Conservation (phyloP, 768 basidiomycete genomes). For the Xanthoconium stramineum region DNA sequence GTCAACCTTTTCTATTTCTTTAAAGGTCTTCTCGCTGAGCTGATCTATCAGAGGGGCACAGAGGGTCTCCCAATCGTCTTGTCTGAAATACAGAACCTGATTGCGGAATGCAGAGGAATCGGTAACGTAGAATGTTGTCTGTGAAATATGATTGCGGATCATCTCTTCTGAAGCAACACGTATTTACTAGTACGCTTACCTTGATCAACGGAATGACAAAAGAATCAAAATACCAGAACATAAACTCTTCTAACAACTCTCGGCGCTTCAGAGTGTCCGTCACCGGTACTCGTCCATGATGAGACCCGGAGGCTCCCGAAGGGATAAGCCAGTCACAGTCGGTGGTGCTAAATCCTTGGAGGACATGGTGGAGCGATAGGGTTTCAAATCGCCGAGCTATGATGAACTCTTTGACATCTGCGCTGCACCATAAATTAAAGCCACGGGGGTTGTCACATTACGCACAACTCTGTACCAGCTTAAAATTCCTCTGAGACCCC, state of each 20-base stretch:
- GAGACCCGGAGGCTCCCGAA: conserved; percentile 31
- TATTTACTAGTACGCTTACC: conserved; percentile 39
- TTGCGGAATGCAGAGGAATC: conserved; percentile 85
- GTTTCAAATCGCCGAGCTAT: conserved; percentile 78
- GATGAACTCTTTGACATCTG: conserved; percentile 77
- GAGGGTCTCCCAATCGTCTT: conserved; percentile 88
- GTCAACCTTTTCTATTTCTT: conserved; percentile 61
- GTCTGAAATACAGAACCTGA: conserved; percentile 84
- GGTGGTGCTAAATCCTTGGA: conserved; percentile 72
- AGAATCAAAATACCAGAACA: conserved; percentile 93
- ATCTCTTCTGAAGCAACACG: not conserved
- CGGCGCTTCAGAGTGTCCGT: conserved; percentile 72
- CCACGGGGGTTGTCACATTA: not conserved
- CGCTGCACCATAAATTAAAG: not conserved
- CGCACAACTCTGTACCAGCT: conserved; percentile 56
- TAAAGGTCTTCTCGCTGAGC: conserved; percentile 69
- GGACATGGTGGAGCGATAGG: conserved; percentile 65
- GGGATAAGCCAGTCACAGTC: conserved; percentile 80
- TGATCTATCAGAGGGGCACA: conserved; percentile 78
- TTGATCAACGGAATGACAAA: conserved; percentile 77
- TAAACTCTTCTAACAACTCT: conserved; percentile 81
- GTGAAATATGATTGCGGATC: not conserved
- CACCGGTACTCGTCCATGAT: conserved; percentile 51
- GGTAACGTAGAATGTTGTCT: conserved; percentile 95
- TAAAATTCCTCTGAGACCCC: conserved; percentile 69